Evolutionary conservation across 345 rosid genomes (phyloP).

Genomic region (Ceriops tagal): DNA sequence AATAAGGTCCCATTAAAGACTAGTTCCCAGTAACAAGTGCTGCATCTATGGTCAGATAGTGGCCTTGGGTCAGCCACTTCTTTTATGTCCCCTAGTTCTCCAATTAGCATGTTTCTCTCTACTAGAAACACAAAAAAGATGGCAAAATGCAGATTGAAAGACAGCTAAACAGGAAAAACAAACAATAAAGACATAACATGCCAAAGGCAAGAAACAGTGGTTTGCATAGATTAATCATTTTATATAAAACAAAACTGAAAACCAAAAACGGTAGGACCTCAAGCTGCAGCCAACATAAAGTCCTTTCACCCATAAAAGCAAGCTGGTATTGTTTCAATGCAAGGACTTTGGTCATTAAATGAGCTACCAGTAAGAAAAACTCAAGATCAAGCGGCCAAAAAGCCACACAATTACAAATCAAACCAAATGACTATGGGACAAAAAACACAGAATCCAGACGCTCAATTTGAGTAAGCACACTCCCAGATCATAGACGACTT

Average conservation of each 20-base stretch:
- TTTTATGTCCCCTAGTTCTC: background rate
- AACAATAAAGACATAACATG: background rate
- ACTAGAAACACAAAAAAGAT: background rate
- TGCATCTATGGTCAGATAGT: background rate
- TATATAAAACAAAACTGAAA: conserved; percentile 12
- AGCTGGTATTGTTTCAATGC: background rate
- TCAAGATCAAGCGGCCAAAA: background rate
- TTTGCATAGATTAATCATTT: background rate
- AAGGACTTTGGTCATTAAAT: background rate
- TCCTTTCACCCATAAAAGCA: conserved; percentile 2
- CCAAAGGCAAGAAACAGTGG: background rate
- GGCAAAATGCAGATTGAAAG: background rate
- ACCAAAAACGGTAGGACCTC: conserved; percentile 9
- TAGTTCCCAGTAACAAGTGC: background rate
- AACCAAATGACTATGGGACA: no score
- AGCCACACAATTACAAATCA: background rate
- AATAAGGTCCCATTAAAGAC: no score
- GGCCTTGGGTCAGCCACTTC: background rate
- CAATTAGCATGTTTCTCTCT: background rate
- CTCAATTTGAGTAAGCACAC: background rate
- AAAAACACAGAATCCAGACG: no score
- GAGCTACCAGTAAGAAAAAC: background rate
- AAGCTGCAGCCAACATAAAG: conserved; percentile 5
- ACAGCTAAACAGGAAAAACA: background rate
- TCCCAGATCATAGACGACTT: background rate